Evolutionary conservation across 2,329 filamentous ascomycete genomes (phyloP).

Genomic region (Calonectria henricotiae): DNA sequence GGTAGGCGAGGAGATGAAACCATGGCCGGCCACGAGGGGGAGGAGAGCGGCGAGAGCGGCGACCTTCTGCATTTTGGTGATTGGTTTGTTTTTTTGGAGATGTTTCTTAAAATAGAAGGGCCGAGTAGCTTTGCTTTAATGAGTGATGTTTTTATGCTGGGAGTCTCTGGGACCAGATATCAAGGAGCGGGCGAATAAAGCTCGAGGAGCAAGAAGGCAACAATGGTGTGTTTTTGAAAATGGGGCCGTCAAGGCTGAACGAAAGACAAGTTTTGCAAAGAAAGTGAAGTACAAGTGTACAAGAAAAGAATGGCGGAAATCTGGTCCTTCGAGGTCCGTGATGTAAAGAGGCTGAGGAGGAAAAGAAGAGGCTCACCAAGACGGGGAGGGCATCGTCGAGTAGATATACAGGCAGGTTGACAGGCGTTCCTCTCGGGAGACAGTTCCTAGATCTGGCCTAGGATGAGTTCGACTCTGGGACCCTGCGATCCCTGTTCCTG

Average conservation of each 20-base stretch:
- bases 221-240: constrained; percentile 36
- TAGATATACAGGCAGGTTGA: constrained; percentile 48
- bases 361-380: constrained; percentile 5
- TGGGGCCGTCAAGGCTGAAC: constrained; percentile 54
- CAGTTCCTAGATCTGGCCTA: constrained; percentile 46
- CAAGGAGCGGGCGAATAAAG: constrained; percentile 45
- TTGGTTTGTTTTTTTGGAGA: neutral
- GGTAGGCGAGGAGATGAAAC: constrained; percentile 61
- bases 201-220: constrained; percentile 39
- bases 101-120: constrained; percentile 21
- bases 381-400: constrained; percentile 31
- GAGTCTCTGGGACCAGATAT: constrained; percentile 54
- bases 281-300: constrained; percentile 53
- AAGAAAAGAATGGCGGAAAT: constrained; percentile 54
- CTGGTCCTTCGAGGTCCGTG: constrained; percentile 55
- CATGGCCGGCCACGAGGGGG: constrained; percentile 61
- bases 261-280: constrained; percentile 50
- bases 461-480: constrained; percentile 19
- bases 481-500: neutral
- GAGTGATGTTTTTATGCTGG: constrained; percentile 32
- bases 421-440: constrained; percentile 25
- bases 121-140: constrained; percentile 20
- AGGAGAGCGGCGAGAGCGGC: constrained; percentile 49
- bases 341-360: constrained; percentile 49
- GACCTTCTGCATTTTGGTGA: constrained; percentile 48